These are phyloP conservation scores for Gilbertella persicaria DNA, from an alignment of 371 early-diverging fungal genomes.

Conservation along the genomic window DNA sequence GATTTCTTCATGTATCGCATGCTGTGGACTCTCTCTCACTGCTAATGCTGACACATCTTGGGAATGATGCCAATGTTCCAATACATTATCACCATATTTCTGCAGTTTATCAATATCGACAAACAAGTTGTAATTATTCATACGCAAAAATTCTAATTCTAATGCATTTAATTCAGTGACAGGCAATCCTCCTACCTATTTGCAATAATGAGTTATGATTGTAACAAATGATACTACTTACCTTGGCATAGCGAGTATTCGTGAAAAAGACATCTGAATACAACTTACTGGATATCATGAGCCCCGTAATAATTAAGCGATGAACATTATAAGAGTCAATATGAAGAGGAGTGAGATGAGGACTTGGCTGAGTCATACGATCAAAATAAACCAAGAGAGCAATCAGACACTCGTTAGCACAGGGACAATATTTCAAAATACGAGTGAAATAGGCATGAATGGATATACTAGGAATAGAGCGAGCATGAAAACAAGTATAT, in stretches of 20 bases:
- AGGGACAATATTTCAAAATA: slow-evolving; percentile 90
- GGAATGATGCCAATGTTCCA: slow-evolving; percentile 57
- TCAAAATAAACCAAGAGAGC: slow-evolving; percentile 84
- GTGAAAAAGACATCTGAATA: slow-evolving; percentile 90
- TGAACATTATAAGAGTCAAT: slow-evolving; percentile 89
- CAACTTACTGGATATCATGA: slow-evolving; percentile 85
- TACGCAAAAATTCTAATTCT: slow-evolving; percentile 75
- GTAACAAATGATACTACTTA: slow-evolving; percentile 18
- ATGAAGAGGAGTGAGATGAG: slow-evolving; percentile 56
- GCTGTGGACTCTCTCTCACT: slow-evolving; percentile 1
- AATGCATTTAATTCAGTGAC: slow-evolving; percentile 78
- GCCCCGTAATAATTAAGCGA: slow-evolving; percentile 81
- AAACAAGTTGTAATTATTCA: slow-evolving; percentile 77
- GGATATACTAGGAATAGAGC: slow-evolving; percentile 85
- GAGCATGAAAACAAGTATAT: slow-evolving; percentile 75
- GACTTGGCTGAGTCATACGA: slow-evolving; percentile 59
- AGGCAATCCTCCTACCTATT: slow-evolving; percentile 76
- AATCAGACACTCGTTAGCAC: slow-evolving; percentile 83
- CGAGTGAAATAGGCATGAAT: slow-evolving; percentile 80
- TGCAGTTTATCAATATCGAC: slow-evolving; percentile 77
- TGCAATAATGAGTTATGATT: slow-evolving; percentile 7
- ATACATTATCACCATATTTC: slow-evolving; percentile 72
- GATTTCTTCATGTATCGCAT: slow-evolving; percentile 2
- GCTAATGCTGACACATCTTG: slow-evolving; percentile 18
- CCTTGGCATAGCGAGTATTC: slow-evolving; percentile 86